Conservation (phyloP, 106 monocot species). For the Dendrobium chrysotoxum region DNA sequence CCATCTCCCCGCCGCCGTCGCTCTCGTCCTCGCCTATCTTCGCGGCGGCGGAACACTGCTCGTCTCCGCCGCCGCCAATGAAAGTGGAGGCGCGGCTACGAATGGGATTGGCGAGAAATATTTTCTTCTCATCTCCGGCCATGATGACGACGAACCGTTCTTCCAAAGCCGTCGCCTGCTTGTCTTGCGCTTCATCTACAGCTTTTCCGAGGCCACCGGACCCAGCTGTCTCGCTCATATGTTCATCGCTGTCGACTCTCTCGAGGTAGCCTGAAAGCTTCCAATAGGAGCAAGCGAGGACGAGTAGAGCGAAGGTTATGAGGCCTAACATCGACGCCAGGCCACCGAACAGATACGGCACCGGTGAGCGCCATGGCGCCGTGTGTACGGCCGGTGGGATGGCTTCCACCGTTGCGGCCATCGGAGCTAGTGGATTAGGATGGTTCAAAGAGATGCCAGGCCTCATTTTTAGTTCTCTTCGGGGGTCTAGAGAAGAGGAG, state of each 20-base stretch:
- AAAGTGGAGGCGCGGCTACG: constrained; percentile 13
- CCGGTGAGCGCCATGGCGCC: constrained; percentile 33
- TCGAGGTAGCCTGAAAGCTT: constrained; percentile 36
- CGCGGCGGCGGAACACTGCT: background rate
- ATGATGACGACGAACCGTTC: constrained; percentile 37
- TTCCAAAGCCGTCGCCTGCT: constrained; percentile 3
- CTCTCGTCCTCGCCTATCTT: background rate
- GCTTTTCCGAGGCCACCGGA: background rate
- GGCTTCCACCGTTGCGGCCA: background rate
- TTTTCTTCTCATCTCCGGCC: constrained; percentile 36
- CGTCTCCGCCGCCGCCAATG: background rate
- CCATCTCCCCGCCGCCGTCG: background rate
- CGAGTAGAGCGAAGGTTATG: constrained; percentile 40
- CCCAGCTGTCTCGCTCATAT: background rate
- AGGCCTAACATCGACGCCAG: constrained; percentile 47
- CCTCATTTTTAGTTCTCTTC: too few species aligned
- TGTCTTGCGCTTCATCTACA: background rate
- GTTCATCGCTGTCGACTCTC: too few species aligned
- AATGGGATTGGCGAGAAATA: constrained; percentile 35
- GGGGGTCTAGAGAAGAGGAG: too few species aligned
- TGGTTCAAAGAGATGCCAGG: too few species aligned
- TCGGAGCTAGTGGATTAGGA: background rate
- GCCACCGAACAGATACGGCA: constrained; percentile 48
- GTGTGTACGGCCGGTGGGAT: background rate
- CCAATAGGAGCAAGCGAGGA: constrained; percentile 51